phyloP scores from a whole-genome alignment of 2,329 filamentous ascomycete species.

The Dichotomopilus funicola region DNA sequence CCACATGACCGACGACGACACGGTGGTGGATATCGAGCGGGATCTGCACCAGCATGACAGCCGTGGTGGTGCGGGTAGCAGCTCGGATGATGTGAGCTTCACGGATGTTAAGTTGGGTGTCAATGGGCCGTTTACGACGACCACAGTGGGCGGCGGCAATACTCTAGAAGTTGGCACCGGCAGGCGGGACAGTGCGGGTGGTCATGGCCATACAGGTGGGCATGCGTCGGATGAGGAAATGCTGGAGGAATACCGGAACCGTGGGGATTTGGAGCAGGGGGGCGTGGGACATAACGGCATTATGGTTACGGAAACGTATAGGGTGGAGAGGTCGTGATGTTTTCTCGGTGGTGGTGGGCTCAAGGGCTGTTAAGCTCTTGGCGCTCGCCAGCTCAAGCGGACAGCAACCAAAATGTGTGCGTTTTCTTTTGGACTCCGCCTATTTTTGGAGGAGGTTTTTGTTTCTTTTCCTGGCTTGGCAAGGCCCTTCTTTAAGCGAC shows the following conservation, averaged over 20 bases:
- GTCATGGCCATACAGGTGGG: not conserved
- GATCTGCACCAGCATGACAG: too few species aligned
- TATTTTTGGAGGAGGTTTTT: too few species aligned
- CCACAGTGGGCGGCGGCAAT: not conserved
- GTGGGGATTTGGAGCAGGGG: not conserved
- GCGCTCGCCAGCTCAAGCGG: too few species aligned
- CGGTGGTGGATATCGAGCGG: not conserved
- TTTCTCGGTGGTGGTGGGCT: not conserved
- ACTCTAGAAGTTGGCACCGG: not conserved
- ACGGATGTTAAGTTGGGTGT: constrained; percentile 9
- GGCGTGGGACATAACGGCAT: constrained; percentile 1
- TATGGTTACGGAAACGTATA: constrained; percentile 9
- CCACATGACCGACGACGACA: not conserved
- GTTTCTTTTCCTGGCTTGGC: too few species aligned
- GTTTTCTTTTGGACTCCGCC: too few species aligned
- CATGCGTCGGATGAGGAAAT: constrained; percentile 11
- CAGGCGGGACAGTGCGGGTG: not conserved
- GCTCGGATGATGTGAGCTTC: constrained; percentile 3
- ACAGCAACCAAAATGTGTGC: too few species aligned
- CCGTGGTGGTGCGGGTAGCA: not conserved
- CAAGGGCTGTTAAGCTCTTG: not conserved
- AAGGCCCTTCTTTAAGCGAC: too few species aligned
- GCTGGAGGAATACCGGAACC: constrained; percentile 5
- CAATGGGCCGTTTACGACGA: constrained; percentile 10
- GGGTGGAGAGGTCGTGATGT: constrained; percentile 9